These are phyloP conservation scores for Trichoderma brevicompactum DNA, from an alignment of 2,329 filamentous ascomycete species.

Conservation along the genomic window DNA sequence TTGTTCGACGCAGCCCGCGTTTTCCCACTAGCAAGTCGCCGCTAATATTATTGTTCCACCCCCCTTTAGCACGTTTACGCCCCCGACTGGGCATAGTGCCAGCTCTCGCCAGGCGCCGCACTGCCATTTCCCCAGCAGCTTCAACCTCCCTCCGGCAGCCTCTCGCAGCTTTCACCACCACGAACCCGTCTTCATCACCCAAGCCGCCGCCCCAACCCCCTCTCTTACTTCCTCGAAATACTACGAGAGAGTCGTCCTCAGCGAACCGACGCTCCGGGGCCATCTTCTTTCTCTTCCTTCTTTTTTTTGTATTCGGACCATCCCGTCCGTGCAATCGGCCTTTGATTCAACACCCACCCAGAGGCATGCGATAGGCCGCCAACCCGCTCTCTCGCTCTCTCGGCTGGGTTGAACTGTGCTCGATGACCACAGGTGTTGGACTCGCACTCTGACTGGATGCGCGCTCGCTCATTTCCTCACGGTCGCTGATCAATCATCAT, in stretches of 20 bases:
- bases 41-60: constrained; percentile 28
- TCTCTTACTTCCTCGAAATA: constrained; percentile 2
- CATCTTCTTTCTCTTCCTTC: constrained; percentile 9
- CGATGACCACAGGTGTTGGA: constrained; percentile 4
- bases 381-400: constrained; percentile 10
- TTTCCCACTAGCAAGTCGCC: neutral
- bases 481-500: constrained; percentile 10
- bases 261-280: neutral
- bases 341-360: constrained; percentile 7
- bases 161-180: constrained; percentile 26
- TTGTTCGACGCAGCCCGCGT: constrained; percentile 26
- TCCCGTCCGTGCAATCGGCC: constrained; percentile 12
- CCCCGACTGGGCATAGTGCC: constrained; percentile 30
- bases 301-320: constrained; percentile 14
- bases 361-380: constrained; percentile 27
- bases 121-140: constrained; percentile 29
- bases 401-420: constrained; percentile 1
- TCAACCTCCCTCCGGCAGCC: constrained; percentile 39
- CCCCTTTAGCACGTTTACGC: constrained; percentile 29
- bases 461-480: constrained; percentile 12
- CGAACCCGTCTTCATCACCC: constrained; percentile 32
- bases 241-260: neutral
- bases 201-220: constrained; percentile 28
- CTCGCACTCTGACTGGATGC: constrained; percentile 18
- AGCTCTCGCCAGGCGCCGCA: constrained; percentile 26